Evolutionary conservation across 306 rosid species (phyloP), one percentile per base, ranked within the genome.

Genomic region (Sicyos edulis): DNA sequence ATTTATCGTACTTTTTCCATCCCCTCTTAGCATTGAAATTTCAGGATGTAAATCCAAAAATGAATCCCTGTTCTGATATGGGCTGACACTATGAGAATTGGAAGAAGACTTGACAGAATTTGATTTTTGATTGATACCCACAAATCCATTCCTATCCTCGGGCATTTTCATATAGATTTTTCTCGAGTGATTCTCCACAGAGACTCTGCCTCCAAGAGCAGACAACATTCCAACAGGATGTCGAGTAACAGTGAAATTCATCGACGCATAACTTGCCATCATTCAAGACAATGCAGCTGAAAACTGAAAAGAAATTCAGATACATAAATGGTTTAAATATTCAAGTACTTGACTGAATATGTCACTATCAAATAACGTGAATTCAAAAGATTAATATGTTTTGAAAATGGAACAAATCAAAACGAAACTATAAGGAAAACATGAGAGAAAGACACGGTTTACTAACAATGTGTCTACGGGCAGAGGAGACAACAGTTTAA

Each of bases 11-110:
- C 66, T 77, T 73, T 74, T 88, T 34, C 92, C 91, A 78, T 90
- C 97, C 24, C 95, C 96, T 78, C 96, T 89, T 49, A 91, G 99
- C 97, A 91, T 70, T 1, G 97, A 88, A 19, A 93, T 84, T 82
- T 93, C 99, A 4, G 99, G 99, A 72, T 91, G 99, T 21, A 91
- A 87, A 78, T 93, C 84, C 60, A 93, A 82, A 80, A 93, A 93
- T 74, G 99, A 92, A 69, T 93, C 99, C 59, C 80, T 89, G 54
- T 82, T 86, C 47, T 78, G 88, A 82, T 88, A 89, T 0, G 81
- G 74, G 75, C 83, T 81, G 12, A 85, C 80, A 72, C 79, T 84
- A 58, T 87, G 89, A 8, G 97, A 81, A 78, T 80, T 91, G 32
- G 82, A 63, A 0, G 88, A 83, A 17, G 89, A 86, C 82, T 83